Percentiles rank a stretch among this genome's conserved stretches.
These are phyloP conservation scores for Diaporthe ampelina DNA, from an alignment of 2,329 filamentous ascomycete species.

Conservation along the genomic window DNA sequence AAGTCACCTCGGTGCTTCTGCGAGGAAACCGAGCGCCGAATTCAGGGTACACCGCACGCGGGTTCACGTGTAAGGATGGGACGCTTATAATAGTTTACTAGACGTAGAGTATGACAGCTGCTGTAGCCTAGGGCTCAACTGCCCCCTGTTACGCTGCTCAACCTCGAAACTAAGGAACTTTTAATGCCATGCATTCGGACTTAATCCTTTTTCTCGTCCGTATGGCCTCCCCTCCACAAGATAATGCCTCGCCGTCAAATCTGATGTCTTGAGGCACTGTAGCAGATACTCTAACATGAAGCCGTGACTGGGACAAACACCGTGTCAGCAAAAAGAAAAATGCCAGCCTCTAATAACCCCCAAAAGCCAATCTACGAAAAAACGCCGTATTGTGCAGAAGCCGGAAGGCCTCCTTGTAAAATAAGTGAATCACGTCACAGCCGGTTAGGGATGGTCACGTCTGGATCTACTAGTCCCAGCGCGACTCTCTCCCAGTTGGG, in stretches of 20 bases:
- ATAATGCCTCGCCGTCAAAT: slow-evolving; percentile 20
- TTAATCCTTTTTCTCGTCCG: neutral
- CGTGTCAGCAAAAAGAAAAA: slow-evolving; percentile 38
- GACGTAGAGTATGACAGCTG: slow-evolving; percentile 16
- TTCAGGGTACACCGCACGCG: neutral
- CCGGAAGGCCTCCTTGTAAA: slow-evolving; percentile 33
- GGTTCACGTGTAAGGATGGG: neutral
- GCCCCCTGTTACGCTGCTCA: slow-evolving; percentile 10
- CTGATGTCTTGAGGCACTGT: slow-evolving; percentile 20
- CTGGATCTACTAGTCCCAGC: neutral
- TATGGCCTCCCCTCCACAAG: neutral
- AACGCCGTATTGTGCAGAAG: slow-evolving; percentile 41
- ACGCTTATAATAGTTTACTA: slow-evolving; percentile 11
- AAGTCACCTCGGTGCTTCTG: neutral
- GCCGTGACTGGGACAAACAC: slow-evolving; percentile 35
- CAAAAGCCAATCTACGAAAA: slow-evolving; percentile 40
- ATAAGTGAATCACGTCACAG: slow-evolving; percentile 25
- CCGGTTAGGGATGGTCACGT: slow-evolving; percentile 2
- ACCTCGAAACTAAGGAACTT: slow-evolving; percentile 33
- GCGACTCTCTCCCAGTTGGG: neutral
- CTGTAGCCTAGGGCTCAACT: neutral
- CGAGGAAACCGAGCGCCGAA: neutral
- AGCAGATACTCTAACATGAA: slow-evolving; percentile 34
- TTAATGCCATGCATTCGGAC: slow-evolving; percentile 32
- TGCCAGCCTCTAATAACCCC: slow-evolving; percentile 41